Evolutionary conservation across 2,329 filamentous ascomycete genomes (phyloP), one percentile per base, ranked within the genome.

Genomic region (Fusarium goolgardi): DNA sequence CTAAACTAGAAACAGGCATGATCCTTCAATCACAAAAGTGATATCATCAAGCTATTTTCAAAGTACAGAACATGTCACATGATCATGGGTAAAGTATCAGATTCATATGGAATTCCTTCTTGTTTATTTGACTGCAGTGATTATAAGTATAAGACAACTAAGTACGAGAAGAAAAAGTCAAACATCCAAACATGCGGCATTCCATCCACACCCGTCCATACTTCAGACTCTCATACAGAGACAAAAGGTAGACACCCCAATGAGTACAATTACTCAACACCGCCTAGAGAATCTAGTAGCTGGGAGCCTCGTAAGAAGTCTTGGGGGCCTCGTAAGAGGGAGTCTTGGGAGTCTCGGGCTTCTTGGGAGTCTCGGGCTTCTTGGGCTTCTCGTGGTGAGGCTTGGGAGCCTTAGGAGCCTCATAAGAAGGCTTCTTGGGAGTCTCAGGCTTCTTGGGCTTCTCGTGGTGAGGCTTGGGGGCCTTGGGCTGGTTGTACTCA

Each of bases 111-210:
- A 51, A 51, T 51, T 27, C 45, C 45, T 35, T 49, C 25, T 45
- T 31, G 39, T 35, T 58, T 31, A 57, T 59, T 39, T 20, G 55
- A 32, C 46, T 25, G 43, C 10, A 41, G 34, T 44, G 37, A 61
- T 61, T 61, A 61, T 53, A 54, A 61, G 23, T 20, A 25, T n/a
- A 60, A 54, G 9, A 9, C 27, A 59, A 54, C 20, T 53, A 61
- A 29, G 20, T 60, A 40, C 32, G 45, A 60, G 56, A 61, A 61
- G 45, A 40, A 35, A 45, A 61, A 44, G 32, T 35, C 45, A 40
- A 54, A 40, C 13, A 25, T 49, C 41, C 40, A 59, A 37, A 43
- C 32, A 60, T 61, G 32, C 13, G 25, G 35, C 32, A 15, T 31
- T 34, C 53, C 29, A 39, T 40, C 34, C 45, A 39, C 21, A 6